phyloP scores from a whole-genome alignment of 1,284 basidiomycete species.

The Ceratobasidium sp. region DNA sequence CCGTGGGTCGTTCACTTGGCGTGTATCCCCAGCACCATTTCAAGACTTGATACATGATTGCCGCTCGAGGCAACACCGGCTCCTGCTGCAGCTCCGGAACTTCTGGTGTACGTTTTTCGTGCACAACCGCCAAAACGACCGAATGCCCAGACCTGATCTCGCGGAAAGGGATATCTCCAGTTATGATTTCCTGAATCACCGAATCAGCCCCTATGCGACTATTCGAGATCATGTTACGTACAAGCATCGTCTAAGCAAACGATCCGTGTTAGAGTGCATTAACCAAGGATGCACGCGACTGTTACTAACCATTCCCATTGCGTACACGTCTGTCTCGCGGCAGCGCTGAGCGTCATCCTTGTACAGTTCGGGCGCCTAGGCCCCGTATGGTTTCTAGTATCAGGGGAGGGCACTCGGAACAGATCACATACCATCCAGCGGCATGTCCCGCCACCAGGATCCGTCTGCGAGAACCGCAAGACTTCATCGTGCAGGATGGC shows the following conservation, averaged over 20 bases:
- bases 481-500: slow-evolving; percentile 3
- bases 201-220: background rate
- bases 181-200: background rate
- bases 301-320: background rate
- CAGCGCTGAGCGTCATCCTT: background rate
- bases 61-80: too few relatives aligned
- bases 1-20: too few relatives aligned
- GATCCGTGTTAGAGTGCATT: too few relatives aligned
- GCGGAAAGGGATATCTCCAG: background rate
- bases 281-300: too few relatives aligned
- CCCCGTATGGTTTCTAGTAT: background rate
- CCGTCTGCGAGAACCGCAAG: slow-evolving; percentile 4
- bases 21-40: too few relatives aligned
- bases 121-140: background rate
- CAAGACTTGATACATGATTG: too few relatives aligned
- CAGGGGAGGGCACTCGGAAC: background rate
- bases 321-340: slow-evolving; percentile 1
- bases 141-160: background rate
- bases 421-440: slow-evolving; percentile 2
- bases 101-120: background rate
- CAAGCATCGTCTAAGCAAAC: background rate
- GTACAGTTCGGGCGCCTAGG: slow-evolving; percentile 1
- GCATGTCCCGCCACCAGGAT: background rate
- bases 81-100: background rate
- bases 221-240: background rate